phyloP scores from a whole-genome alignment of 768 basidiomycete species.

The Tulasnella sp. region DNA sequence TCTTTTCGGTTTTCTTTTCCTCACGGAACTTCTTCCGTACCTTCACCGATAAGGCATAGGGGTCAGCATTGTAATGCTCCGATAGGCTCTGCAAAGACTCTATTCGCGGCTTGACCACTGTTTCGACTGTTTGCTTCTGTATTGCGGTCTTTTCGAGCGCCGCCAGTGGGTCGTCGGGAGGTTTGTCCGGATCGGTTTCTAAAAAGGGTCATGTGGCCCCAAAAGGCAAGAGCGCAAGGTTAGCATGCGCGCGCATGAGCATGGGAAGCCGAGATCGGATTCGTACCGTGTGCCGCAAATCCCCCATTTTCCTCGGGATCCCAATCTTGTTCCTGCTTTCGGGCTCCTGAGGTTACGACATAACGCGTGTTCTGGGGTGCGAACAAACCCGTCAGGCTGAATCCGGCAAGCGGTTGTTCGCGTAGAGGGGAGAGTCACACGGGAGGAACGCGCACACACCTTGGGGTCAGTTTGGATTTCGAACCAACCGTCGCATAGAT shows the following conservation, averaged over 20 bases:
- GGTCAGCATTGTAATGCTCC: conserved; percentile 72
- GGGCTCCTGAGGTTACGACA: conserved; percentile 84
- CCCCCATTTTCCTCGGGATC: conserved; percentile 93
- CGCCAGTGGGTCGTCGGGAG: conserved; percentile 69
- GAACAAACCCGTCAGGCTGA: not conserved
- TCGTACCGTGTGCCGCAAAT: conserved; percentile 69
- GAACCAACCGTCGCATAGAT: conserved; percentile 93
- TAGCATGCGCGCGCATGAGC: conserved; percentile 36
- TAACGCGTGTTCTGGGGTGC: conserved; percentile 77
- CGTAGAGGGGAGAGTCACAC: not conserved
- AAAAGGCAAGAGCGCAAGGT: not conserved
- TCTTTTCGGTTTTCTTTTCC: conserved; percentile 70
- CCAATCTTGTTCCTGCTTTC: conserved; percentile 94
- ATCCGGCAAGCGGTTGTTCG: not conserved
- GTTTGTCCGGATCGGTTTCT: conserved; percentile 16
- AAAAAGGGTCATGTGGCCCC: not conserved
- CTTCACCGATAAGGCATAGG: conserved; percentile 65
- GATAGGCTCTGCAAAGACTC: conserved; percentile 68
- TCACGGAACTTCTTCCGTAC: conserved; percentile 74
- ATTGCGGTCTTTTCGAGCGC: conserved; percentile 82
- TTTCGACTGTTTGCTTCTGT: conserved; percentile 57
- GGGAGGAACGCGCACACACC: conserved; percentile 34
- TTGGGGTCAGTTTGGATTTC: conserved; percentile 97
- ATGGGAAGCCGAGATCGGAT: conserved; percentile 33
- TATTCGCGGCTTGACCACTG: conserved; percentile 68